phyloP scores from a whole-genome alignment of 352 stramenopile genomes.

The Saprolegnia parasitica region DNA sequence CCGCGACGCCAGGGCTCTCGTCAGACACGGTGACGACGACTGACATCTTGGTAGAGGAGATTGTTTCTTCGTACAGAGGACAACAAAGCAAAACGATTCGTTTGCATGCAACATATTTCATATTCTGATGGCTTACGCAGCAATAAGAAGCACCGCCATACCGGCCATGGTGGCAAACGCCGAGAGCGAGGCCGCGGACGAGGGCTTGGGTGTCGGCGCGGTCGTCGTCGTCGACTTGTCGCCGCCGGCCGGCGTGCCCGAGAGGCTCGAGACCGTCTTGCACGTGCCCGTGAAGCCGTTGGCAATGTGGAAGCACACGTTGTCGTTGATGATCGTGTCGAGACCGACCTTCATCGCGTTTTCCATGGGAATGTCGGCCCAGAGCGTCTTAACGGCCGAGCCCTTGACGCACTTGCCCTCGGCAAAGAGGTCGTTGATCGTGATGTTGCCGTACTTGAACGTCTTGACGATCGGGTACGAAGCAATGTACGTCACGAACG shows the following conservation, averaged over 20 bases:
- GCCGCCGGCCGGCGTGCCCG: not conserved
- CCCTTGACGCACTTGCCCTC: constrained; percentile 37
- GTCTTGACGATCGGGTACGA: constrained; percentile 36
- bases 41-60: too few relatives aligned
- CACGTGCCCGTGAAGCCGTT: constrained; percentile 22
- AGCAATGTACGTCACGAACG: constrained; percentile 35
- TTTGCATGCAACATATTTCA: not conserved
- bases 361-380: not conserved
- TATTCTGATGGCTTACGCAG: not conserved
- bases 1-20: not conserved
- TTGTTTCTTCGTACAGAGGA: too few relatives aligned
- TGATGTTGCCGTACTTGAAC: constrained; percentile 10
- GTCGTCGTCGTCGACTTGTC: not conserved
- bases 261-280: constrained; percentile 7
- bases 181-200: not conserved
- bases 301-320: constrained; percentile 21
- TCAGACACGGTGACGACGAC: too few relatives aligned
- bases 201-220: not conserved
- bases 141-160: not conserved
- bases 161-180: not conserved
- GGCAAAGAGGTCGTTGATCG: constrained; percentile 38
- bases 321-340: not conserved
- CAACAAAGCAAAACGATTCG: too few relatives aligned
- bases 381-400: not conserved
- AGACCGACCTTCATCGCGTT: not conserved